These are phyloP conservation scores for Brassica hybrid DNA, from an alignment of 441 rosid genomes.

Conservation along the genomic window DNA sequence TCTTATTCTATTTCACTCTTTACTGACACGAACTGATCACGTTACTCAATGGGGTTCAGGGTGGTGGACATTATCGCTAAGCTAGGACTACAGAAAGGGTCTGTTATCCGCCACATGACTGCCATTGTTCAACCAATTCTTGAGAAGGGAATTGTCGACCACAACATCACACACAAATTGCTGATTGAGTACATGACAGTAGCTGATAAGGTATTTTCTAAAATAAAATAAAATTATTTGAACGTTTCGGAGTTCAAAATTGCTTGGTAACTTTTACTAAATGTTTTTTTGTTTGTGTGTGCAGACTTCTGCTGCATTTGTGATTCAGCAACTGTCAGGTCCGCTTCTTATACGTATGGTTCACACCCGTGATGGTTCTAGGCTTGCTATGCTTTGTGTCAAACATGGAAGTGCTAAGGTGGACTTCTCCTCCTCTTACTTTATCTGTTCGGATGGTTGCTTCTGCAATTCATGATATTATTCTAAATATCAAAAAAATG, in stretches of 20 bases:
- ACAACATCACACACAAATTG: conserved; percentile 79
- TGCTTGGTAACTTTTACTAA: conserved; percentile 38
- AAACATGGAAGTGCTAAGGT: conserved; percentile 97
- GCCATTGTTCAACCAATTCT: conserved; percentile 84
- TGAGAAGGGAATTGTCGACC: conserved; percentile 94
- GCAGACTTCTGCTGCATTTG: conserved; percentile 82
- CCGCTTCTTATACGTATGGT: conserved; percentile 89
- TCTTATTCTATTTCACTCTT: conserved; percentile 18
- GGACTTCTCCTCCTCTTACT: neutral
- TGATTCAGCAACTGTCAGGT: conserved; percentile 78
- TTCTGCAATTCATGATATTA: neutral
- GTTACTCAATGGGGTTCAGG: conserved; percentile 47
- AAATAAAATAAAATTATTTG: neutral
- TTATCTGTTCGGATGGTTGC: neutral
- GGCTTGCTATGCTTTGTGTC: conserved; percentile 80
- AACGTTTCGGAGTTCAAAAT: neutral
- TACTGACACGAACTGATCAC: conserved; percentile 3
- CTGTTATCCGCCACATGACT: conserved; percentile 78
- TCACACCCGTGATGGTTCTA: conserved; percentile 95
- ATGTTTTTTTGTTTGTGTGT: conserved; percentile 23
- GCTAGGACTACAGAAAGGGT: conserved; percentile 66
- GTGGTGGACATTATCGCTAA: conserved; percentile 80
- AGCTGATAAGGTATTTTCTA: conserved; percentile 69
- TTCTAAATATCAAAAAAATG: conserved; percentile 11
- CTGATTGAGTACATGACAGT: conserved; percentile 77